Conservation (phyloP, 176 grass and related monocot genomes). For the Lolium multiflorum region DNA sequence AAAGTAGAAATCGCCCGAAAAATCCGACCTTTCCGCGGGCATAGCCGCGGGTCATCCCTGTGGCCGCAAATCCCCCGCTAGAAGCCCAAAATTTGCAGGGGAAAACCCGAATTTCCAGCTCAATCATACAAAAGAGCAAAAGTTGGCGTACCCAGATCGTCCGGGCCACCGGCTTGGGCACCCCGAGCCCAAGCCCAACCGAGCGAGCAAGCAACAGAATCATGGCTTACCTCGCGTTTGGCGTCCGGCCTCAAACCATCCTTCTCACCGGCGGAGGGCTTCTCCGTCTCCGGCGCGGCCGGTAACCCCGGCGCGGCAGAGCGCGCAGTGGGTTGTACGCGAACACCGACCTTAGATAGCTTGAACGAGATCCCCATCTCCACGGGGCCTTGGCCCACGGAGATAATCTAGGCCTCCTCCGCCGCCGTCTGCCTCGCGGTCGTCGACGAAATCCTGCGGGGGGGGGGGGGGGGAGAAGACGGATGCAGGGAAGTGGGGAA, state of each 20-base stretch:
- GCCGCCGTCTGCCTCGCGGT: slow-evolving; percentile 9
- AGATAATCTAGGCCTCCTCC: slow-evolving; percentile 21
- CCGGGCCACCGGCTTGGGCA: neutral
- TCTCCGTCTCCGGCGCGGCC: slow-evolving; percentile 27
- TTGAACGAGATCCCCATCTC: slow-evolving; percentile 89
- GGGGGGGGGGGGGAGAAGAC: neutral
- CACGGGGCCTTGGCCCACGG: neutral
- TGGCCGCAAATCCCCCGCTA: slow-evolving; percentile 1
- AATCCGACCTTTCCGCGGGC: slow-evolving; percentile 1
- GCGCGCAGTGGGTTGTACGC: slow-evolving; percentile 56
- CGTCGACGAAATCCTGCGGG: slow-evolving; percentile 33
- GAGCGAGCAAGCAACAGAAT: slow-evolving; percentile 22
- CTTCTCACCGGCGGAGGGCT: slow-evolving; percentile 17
- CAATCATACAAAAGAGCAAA: neutral
- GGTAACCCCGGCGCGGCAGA: slow-evolving; percentile 21
- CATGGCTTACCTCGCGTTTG: slow-evolving; percentile 43
- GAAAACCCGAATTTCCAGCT: neutral
- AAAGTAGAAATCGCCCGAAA: slow-evolving; percentile 38
- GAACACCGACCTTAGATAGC: slow-evolving; percentile 68
- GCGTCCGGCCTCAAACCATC: slow-evolving; percentile 31
- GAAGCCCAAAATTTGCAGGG: neutral
- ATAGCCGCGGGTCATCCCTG: slow-evolving; percentile 1
- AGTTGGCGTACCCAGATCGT: slow-evolving; percentile 35
- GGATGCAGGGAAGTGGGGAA: neutral
- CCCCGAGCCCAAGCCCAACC: slow-evolving; percentile 20